These are phyloP conservation scores for Alternaria ventricosa DNA, from an alignment of 2,329 filamentous ascomycete species.

Conservation along the genomic window DNA sequence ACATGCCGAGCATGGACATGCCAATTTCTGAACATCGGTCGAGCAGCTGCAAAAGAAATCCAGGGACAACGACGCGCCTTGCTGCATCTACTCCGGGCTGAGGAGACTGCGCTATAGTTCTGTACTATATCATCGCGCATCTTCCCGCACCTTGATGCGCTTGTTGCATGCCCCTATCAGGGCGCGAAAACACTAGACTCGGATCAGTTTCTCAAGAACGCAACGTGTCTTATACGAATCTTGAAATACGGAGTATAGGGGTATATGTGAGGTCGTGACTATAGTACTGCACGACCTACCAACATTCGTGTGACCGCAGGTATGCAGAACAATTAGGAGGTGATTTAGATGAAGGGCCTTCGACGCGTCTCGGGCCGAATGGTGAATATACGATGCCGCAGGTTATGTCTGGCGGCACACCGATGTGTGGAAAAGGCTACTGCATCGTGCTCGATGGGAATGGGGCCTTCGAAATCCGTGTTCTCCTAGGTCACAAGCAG, in stretches of 20 bases:
- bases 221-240: conserved; percentile 1
- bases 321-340: conserved; percentile 7
- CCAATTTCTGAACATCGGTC: conserved; percentile 18
- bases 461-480: neutral
- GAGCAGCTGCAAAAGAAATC: conserved; percentile 19
- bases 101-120: conserved; percentile 5
- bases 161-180: conserved; percentile 23
- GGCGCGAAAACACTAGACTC: conserved; percentile 16
- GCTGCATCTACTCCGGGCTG: conserved; percentile 20
- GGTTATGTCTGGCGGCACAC: neutral
- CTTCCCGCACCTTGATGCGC: conserved; percentile 27
- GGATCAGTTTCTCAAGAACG: conserved; percentile 14
- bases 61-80: conserved; percentile 17
- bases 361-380: neutral
- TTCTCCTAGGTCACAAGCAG: neutral
- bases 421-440: neutral
- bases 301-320: conserved; percentile 4
- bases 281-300: conserved; percentile 26
- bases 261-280: conserved; percentile 30
- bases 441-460: neutral
- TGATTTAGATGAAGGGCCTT: neutral
- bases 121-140: conserved; percentile 16
- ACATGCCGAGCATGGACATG: conserved; percentile 37
- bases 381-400: neutral
- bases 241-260: conserved; percentile 17